Evolutionary conservation across 768 basidiomycete genomes (phyloP).

Genomic region (Podaxis sp.): DNA sequence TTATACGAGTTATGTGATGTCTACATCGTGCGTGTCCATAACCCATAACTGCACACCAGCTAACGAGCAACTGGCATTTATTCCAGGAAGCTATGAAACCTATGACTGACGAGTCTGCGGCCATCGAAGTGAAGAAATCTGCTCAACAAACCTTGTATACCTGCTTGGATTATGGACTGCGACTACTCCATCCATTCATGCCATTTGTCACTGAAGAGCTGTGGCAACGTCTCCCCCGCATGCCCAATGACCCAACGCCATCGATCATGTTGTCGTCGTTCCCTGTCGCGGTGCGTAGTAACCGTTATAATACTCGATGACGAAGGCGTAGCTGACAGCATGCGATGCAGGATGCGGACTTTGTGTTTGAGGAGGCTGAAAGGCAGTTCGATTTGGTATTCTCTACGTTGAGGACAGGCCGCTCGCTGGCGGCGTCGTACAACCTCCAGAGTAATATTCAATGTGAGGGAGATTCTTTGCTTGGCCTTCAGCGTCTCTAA

Average conservation of each 20-base stretch:
- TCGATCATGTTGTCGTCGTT: conserved; percentile 90
- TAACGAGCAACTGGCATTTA: conserved; percentile 1
- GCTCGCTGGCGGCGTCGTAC: conserved; percentile 88
- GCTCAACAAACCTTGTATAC: conserved; percentile 96
- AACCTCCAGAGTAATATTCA: conserved; percentile 85
- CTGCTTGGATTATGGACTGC: conserved; percentile 87
- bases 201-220: conserved; percentile 98
- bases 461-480: conserved; percentile 41
- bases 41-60: background rate
- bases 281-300: conserved; percentile 69
- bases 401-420: conserved; percentile 70
- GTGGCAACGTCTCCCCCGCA: conserved; percentile 92
- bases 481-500: conserved; percentile 8
- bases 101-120: conserved; percentile 81
- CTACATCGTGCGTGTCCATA: conserved; percentile 71
- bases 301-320: background rate
- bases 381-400: conserved; percentile 87
- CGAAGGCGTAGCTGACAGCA: background rate
- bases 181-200: conserved; percentile 97
- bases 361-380: conserved; percentile 72
- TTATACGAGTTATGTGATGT: conserved; percentile 99
- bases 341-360: conserved; percentile 49
- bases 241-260: conserved; percentile 76
- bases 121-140: conserved; percentile 63
- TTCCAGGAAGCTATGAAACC: conserved; percentile 97